Conservation (phyloP, 129 eudicot genomes). For the Daucus carota region DNA sequence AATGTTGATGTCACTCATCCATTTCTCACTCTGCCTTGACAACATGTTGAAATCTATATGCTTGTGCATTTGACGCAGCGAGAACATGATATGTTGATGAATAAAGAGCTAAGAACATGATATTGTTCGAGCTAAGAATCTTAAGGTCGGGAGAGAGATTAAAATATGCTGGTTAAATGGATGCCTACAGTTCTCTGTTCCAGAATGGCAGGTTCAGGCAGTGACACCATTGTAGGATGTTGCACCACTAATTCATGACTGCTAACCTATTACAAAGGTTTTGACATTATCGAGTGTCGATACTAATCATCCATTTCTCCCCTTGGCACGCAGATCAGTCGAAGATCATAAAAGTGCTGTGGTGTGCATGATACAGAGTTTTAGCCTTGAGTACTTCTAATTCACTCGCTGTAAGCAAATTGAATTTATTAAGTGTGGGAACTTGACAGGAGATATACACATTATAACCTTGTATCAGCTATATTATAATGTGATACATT, state of each 20-base stretch:
- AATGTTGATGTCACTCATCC: slow-evolving; percentile 89
- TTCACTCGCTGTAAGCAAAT: no score
- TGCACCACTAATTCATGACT: slow-evolving; percentile 40
- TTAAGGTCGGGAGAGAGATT: slow-evolving; percentile 67
- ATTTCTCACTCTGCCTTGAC: slow-evolving; percentile 76
- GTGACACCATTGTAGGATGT: slow-evolving; percentile 43
- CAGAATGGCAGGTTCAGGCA: slow-evolving; percentile 41
- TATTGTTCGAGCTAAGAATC: slow-evolving; percentile 69
- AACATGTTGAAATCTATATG: slow-evolving; percentile 59
- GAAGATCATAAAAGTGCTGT: slow-evolving; percentile 90
- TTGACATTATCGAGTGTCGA: slow-evolving; percentile 70
- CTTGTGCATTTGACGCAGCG: slow-evolving; percentile 53
- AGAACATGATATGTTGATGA: slow-evolving; percentile 54
- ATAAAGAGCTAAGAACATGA: slow-evolving; percentile 56
- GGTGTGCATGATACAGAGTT: no score
- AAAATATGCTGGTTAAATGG: slow-evolving; percentile 61
- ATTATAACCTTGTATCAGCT: no score
- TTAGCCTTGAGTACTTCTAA: no score
- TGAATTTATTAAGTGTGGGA: no score
- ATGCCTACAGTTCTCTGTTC: slow-evolving; percentile 71
- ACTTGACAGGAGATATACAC: no score
- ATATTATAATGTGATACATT: no score
- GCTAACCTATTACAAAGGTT: slow-evolving; percentile 77
- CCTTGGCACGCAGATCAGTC: slow-evolving; percentile 67
- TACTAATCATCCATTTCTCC: slow-evolving; percentile 66